Conservation (phyloP, 1,139 yeast species). For the Protomyces gravidus region DNA sequence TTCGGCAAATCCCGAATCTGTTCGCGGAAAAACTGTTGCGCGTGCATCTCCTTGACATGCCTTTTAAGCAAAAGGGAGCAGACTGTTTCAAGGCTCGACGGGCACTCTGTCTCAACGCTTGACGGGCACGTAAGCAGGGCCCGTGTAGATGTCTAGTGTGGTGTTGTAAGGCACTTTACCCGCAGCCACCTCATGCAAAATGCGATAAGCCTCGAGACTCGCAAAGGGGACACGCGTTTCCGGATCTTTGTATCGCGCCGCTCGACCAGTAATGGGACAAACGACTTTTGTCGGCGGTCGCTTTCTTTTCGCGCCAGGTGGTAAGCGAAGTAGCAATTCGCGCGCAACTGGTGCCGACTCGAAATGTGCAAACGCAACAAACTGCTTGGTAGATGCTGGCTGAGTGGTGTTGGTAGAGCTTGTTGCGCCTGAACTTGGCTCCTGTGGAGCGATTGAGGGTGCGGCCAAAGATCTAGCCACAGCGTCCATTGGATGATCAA, state of each 20-base stretch:
- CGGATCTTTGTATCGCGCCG: constrained; percentile 28
- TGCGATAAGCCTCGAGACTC: constrained; percentile 9
- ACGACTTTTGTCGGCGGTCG: background rate
- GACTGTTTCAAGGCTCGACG: no score
- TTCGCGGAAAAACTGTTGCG: no score
- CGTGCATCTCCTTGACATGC: no score
- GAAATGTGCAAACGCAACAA: constrained; percentile 7
- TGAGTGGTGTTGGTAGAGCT: background rate
- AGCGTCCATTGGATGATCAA: constrained; percentile 12
- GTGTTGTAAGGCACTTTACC: constrained; percentile 16
- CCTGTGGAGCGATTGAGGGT: no score
- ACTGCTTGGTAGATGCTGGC: constrained; percentile 1
- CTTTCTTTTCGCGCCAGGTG: background rate
- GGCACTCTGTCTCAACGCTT: no score
- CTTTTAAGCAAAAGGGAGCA: no score
- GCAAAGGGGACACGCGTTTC: constrained; percentile 20
- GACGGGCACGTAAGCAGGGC: background rate
- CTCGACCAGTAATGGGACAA: constrained; percentile 27
- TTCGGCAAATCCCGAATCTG: no score
- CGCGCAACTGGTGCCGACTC: background rate
- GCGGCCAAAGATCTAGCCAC: background rate
- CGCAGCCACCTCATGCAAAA: constrained; percentile 1
- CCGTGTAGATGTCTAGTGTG: constrained; percentile 19
- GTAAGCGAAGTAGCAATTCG: background rate
- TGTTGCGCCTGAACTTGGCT: background rate